These are phyloP conservation scores for Lactarius akahatsu DNA, from an alignment of 768 basidiomycete genomes.

Conservation along the genomic window DNA sequence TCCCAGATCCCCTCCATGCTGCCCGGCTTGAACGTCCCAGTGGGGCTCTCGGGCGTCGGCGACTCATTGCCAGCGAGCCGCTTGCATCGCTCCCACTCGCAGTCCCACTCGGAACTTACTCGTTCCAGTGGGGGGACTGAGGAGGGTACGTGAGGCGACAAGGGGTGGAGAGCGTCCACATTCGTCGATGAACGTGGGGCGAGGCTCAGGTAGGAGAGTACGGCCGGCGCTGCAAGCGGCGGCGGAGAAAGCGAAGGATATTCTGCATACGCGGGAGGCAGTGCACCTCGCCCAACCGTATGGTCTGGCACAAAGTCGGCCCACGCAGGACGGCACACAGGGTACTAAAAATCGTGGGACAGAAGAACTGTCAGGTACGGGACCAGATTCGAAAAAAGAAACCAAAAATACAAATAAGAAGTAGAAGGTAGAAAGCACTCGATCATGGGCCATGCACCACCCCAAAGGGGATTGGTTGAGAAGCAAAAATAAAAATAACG, in stretches of 20 bases:
- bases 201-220: constrained; percentile 65
- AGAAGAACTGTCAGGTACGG: constrained; percentile 1
- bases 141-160: constrained; percentile 33
- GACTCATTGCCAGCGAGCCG: constrained; percentile 34
- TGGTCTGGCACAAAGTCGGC: constrained; percentile 49
- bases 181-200: constrained; percentile 35
- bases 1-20: constrained; percentile 81
- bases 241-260: constrained; percentile 51
- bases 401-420: background rate
- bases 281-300: constrained; percentile 9
- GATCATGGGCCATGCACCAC: background rate
- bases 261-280: constrained; percentile 36
- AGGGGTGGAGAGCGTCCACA: constrained; percentile 31
- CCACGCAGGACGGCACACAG: constrained; percentile 58
- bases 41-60: constrained; percentile 38
- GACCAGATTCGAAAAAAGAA: background rate
- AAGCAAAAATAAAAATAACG: background rate
- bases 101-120: constrained; percentile 60
- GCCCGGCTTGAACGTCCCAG: constrained; percentile 57
- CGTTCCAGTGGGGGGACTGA: constrained; percentile 25
- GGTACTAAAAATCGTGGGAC: constrained; percentile 48
- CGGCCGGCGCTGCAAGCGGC: constrained; percentile 67
- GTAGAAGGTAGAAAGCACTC: background rate
- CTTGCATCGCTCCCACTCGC: constrained; percentile 64
- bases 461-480: constrained; percentile 4